These are phyloP conservation scores for Linum usitatissimum DNA, from an alignment of 345 rosid species.

Conservation along the genomic window DNA sequence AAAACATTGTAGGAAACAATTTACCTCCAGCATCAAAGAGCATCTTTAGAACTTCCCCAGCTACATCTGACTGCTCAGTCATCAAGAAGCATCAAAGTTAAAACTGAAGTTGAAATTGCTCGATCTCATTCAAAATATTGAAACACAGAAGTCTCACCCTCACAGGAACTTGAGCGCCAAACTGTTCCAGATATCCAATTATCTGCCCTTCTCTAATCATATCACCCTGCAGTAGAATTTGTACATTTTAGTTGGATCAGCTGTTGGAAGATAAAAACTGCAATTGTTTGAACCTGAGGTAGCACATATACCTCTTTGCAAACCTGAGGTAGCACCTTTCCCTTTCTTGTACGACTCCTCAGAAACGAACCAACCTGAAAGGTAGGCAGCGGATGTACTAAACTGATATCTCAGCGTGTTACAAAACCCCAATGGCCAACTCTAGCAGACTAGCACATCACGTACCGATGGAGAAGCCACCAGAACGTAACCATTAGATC, in stretches of 20 bases:
- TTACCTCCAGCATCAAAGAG: slow-evolving; percentile 82
- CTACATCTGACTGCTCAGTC: slow-evolving; percentile 71
- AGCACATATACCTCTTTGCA: slow-evolving; percentile 53
- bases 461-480: slow-evolving; percentile 65
- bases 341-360: slow-evolving; percentile 65
- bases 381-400: slow-evolving; percentile 7
- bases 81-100: slow-evolving; percentile 10
- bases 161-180: slow-evolving; percentile 70
- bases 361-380: slow-evolving; percentile 69
- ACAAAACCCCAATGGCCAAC: neutral
- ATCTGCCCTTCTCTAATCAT: slow-evolving; percentile 74
- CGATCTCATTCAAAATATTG: slow-evolving; percentile 1
- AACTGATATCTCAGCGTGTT: neutral
- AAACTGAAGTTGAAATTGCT: slow-evolving; percentile 3
- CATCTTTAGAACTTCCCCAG: slow-evolving; percentile 81
- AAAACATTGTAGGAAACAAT: neutral
- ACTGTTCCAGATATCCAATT: slow-evolving; percentile 74
- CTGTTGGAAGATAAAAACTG: slow-evolving; percentile 1
- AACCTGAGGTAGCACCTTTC: slow-evolving; percentile 58
- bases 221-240: slow-evolving; percentile 50
- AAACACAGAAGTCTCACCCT: slow-evolving; percentile 40
- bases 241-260: neutral
- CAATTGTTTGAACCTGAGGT: neutral
- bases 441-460: slow-evolving; percentile 16
- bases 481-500: slow-evolving; percentile 50